Percentiles rank a stretch among this genome's conserved stretches.
These are phyloP conservation scores for Fusarium duplospermum DNA, from an alignment of 2,329 filamentous ascomycete species.

Conservation along the genomic window DNA sequence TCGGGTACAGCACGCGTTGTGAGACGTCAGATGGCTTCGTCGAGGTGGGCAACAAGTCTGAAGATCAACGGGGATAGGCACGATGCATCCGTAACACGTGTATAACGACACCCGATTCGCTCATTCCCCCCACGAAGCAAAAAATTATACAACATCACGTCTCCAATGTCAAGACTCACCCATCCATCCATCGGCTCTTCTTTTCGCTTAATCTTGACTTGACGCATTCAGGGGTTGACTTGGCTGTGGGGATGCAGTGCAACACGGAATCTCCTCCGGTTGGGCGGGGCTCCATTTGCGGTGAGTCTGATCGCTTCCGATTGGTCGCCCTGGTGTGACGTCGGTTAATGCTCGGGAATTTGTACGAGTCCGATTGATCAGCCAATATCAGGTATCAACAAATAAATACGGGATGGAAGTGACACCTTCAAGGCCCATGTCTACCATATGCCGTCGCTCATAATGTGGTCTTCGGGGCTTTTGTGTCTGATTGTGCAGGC, in stretches of 20 bases:
- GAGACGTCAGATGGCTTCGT: neutral
- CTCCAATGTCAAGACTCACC: neutral
- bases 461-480: conserved; percentile 17
- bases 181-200: neutral
- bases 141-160: neutral
- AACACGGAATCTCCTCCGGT: neutral
- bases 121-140: neutral
- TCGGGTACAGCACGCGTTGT: neutral
- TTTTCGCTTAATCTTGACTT: neutral
- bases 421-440: neutral
- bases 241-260: neutral
- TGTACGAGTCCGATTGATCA: neutral
- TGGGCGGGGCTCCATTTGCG: neutral
- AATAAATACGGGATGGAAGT: neutral
- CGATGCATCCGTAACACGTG: neutral
- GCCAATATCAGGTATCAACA: neutral
- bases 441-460: neutral
- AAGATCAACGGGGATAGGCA: neutral
- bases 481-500: conserved; percentile 19
- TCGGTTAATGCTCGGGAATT: conserved; percentile 1
- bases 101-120: neutral
- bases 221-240: neutral
- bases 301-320: neutral
- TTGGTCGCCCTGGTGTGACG: neutral
- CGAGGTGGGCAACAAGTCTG: neutral